phyloP scores from a whole-genome alignment of 139 green algal genomes.

The Picochlorum sp. region DNA sequence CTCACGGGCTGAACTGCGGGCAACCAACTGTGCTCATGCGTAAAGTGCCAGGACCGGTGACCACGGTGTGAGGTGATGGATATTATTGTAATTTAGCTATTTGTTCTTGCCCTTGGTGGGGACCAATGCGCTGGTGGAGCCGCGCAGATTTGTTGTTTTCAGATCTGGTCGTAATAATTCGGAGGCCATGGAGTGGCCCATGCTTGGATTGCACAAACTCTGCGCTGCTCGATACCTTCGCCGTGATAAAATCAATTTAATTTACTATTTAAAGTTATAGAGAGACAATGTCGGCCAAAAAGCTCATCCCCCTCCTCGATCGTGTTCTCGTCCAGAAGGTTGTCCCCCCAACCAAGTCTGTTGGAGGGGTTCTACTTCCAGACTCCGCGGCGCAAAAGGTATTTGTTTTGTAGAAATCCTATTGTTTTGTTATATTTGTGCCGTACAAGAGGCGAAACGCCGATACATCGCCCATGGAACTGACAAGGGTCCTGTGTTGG shows the following conservation, averaged over 20 bases:
- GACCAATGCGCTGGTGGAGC: not conserved
- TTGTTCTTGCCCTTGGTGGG: too few relatives aligned
- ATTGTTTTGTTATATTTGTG: not conserved
- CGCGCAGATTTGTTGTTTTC: not conserved
- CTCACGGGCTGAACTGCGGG: too few relatives aligned
- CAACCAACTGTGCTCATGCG: too few relatives aligned
- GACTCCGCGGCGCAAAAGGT: conserved; percentile 59
- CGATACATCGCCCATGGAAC: not conserved
- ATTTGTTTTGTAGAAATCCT: not conserved
- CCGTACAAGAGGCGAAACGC: not conserved
- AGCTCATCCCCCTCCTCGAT: conserved; percentile 60
- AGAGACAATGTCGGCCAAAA: conserved; percentile 18
- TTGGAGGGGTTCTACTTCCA: conserved; percentile 86
- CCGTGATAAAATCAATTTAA: not conserved
- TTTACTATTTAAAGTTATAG: not conserved
- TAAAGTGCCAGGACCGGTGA: too few relatives aligned
- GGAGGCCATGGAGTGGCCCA: not conserved
- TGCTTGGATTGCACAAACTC: too few relatives aligned
- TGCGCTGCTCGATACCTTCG: not conserved
- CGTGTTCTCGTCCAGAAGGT: conserved; percentile 86
- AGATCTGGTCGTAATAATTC: not conserved
- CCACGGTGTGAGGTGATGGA: too few relatives aligned
- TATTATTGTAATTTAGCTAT: too few relatives aligned
- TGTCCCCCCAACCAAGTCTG: conserved; percentile 61
- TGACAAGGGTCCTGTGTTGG: not conserved